Evolutionary conservation across 2,329 filamentous ascomycete species (phyloP), one percentile per base, ranked within the genome.

Genomic region (Ceratocystis papillata): DNA sequence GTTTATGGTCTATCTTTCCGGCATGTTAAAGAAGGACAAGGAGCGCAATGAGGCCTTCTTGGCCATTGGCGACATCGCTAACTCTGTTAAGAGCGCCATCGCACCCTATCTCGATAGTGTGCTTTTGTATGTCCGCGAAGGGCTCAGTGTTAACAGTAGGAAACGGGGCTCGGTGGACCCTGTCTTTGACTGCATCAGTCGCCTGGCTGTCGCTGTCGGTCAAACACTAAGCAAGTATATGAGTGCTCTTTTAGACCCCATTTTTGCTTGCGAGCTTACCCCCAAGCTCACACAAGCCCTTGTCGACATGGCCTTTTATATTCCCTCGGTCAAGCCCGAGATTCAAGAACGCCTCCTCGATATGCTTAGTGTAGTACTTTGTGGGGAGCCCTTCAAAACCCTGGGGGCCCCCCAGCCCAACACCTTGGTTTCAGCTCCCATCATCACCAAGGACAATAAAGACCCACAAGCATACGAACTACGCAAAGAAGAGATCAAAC

Each of bases 181-280:
- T 0, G 93, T 97, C 68, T 97, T 97, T 72, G 90, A 96, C 76
- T 99, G 94, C 76, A 95, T 99, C 74, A 99, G 95, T 75, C 92
- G 96, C 78, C 83, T 99, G 64, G 91, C 94, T 0, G 88, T 96
- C 59, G 94, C 94, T 2, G 94, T 97, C 37, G 94, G 94, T 0
- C 94, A 99, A 77, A 94, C 93, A 0, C 80, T 99, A 64, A 97
- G 90, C 81, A 99, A 97, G 76, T 96, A 97, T 74, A 96, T 99
- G 86, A 92, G 96, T 73, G 89, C 92, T 12, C 79, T 99, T 33
- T 82, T 99, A 8, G 93, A 96, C 71, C 92, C 95, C 10, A 96
- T 99, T 67, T 99, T 99, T 75, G 92, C 90, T 17, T 99, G 94
- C 73, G 94, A 96, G 62, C 80, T 99, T 64, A 96, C 91, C 46